phyloP scores from a whole-genome alignment of 1,284 basidiomycete species.

The Grifola frondosa region DNA sequence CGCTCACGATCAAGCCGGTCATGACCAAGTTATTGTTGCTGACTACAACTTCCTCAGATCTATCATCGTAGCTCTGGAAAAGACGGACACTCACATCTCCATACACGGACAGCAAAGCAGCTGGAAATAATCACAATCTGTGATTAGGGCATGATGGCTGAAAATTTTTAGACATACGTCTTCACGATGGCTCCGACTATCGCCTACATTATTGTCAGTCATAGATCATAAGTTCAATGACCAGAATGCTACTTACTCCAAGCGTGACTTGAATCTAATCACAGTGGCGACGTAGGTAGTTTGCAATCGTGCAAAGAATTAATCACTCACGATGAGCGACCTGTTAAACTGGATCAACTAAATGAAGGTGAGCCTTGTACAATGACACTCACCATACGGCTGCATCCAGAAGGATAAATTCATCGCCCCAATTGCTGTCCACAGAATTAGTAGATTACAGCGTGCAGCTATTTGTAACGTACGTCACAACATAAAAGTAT shows the following conservation, averaged over 20 bases:
- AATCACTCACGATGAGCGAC: constrained; percentile 45
- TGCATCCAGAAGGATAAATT: constrained; percentile 38
- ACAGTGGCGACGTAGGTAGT: not conserved
- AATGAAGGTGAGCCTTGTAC: not conserved
- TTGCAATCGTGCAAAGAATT: constrained; percentile 8
- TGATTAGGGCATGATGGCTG: constrained; percentile 1
- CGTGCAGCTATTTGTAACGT: constrained; percentile 2
- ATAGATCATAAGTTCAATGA: not conserved
- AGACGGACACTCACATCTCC: constrained; percentile 59
- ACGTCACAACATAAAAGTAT: constrained; percentile 48
- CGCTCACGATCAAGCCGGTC: constrained; percentile 54
- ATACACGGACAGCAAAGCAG: constrained; percentile 64
- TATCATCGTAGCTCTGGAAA: not conserved
- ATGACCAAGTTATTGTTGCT: constrained; percentile 59
- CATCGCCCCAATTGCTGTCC: constrained; percentile 49
- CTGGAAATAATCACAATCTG: constrained; percentile 31
- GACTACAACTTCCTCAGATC: constrained; percentile 39
- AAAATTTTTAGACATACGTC: constrained; percentile 39
- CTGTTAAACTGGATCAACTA: constrained; percentile 27
- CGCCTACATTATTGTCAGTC: constrained; percentile 38
- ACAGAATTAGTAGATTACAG: not conserved
- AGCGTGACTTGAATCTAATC: constrained; percentile 59
- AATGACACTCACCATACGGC: constrained; percentile 46
- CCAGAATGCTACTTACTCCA: constrained; percentile 44
- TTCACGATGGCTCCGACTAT: constrained; percentile 60